Evolutionary conservation across 1,284 basidiomycete genomes (phyloP).

Genomic region (Exobasidium cylindrosporum): DNA sequence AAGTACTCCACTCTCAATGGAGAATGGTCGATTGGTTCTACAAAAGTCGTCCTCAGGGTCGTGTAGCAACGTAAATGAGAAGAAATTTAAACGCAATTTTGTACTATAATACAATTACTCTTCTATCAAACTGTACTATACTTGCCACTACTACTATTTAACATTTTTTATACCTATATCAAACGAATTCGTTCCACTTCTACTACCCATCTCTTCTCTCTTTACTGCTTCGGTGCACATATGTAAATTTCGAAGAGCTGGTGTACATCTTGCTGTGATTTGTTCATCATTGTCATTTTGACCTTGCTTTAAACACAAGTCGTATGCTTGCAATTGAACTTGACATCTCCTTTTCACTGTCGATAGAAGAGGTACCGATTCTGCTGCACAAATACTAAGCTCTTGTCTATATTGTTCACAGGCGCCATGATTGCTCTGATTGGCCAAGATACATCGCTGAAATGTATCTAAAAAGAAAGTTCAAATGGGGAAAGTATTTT

Average conservation of each 20-base stretch:
- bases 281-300: conserved; percentile 33
- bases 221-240: conserved; percentile 48
- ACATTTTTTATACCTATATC: neutral
- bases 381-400: conserved; percentile 42
- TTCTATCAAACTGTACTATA: neutral
- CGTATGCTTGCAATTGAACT: conserved; percentile 41
- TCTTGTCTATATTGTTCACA: conserved; percentile 36
- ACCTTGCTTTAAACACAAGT: conserved; percentile 35
- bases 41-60: no score
- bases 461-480: conserved; percentile 21
- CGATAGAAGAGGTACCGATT: conserved; percentile 43
- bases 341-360: conserved; percentile 44
- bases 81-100: no score
- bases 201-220: conserved; percentile 20
- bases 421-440: conserved; percentile 29
- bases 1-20: no score
- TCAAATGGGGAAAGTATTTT: neutral
- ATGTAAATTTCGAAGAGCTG: conserved; percentile 35
- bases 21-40: no score
- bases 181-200: conserved; percentile 14
- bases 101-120: neutral
- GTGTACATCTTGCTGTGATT: conserved; percentile 42
- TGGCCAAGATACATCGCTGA: conserved; percentile 48
- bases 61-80: no score
- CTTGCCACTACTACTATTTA: neutral